Evolutionary conservation across 2,329 filamentous ascomycete genomes (phyloP), one percentile per base, ranked within the genome.

Genomic region (Allantophomopsis lycopodina): DNA sequence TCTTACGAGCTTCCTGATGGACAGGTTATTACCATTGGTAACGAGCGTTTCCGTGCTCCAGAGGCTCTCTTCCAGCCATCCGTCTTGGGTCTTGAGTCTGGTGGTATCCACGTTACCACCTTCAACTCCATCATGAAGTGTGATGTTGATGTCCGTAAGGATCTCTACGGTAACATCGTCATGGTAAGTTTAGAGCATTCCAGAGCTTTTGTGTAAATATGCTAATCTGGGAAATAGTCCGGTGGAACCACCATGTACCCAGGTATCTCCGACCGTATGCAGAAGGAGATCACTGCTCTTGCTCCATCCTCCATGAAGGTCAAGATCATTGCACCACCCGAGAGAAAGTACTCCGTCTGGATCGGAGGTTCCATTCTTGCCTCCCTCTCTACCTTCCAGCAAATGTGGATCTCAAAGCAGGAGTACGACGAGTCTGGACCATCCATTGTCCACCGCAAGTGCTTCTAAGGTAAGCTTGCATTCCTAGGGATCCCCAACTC

Each of bases 121-220:
- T 96, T 95, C 85, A 96, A 96, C 83, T 96, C 91, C 60, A 95
- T 98, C 82, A 96, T 96, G 87, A 98, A 98, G 84, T 96, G 91
- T 69, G 91, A 98, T 70, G 88, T 98, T 68, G 91, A 98, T 68
- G 91, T 98, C 70, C 85, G 91, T 76, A 96, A 96, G 82, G 91
- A 96, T 69, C 81, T 98, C 55, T 98, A 98, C 71, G 88, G 88
- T 68, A 98, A 98, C 83, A 96, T 98, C 63, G 91, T 98, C 74
- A 96, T 96, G 91, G 88, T 95, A 81, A 54, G 86, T 73, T 49
- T 28, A 6, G 23, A 28, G 23, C 23, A 48, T 46, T 32, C 30
- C 23, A 16, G 37, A 44, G 42, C 6, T 8, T n/a, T 42, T 5
- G 32, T 30, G 17, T 20, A 7, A 14, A 6, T 21, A 15, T 40